Conservation (phyloP, 306 rosid genomes). For the Betula pendula region DNA sequence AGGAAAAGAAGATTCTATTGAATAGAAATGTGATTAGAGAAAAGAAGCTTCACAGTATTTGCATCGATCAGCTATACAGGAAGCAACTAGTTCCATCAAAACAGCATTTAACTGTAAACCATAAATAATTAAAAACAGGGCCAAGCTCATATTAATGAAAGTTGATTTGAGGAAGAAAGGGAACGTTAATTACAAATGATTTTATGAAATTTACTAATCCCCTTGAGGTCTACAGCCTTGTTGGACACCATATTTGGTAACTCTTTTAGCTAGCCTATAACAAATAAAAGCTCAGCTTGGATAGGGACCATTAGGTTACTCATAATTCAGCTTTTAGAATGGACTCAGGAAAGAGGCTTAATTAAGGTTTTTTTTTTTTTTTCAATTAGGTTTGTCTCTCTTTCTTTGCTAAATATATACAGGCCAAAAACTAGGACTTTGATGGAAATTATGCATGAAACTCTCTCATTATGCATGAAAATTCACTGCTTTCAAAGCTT, state of each 20-base stretch:
- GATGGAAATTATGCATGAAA: background rate
- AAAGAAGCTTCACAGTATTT: constrained; percentile 5
- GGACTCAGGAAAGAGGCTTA: background rate
- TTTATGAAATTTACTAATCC: background rate
- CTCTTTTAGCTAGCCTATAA: constrained; percentile 3
- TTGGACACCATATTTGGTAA: constrained; percentile 1
- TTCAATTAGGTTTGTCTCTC: background rate
- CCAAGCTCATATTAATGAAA: constrained; percentile 4
- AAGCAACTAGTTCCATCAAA: constrained; percentile 4
- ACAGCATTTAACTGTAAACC: constrained; percentile 9
- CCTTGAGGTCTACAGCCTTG: background rate
- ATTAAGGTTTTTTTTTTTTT: background rate
- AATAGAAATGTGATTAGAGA: background rate
- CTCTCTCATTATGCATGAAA: constrained; percentile 1
- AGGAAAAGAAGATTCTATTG: constrained; percentile 8
- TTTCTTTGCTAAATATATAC: background rate
- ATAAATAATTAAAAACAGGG: constrained; percentile 8
- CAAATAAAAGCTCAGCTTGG: background rate
- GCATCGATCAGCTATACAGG: background rate
- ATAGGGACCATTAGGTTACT: background rate
- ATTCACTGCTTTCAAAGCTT: constrained; percentile 19
- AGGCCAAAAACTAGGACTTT: background rate
- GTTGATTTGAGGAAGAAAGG: constrained; percentile 14
- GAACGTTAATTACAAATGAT: constrained; percentile 14
- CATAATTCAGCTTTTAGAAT: background rate